phyloP scores from a whole-genome alignment of 768 basidiomycete species.

The Ephemerocybe angulata region DNA sequence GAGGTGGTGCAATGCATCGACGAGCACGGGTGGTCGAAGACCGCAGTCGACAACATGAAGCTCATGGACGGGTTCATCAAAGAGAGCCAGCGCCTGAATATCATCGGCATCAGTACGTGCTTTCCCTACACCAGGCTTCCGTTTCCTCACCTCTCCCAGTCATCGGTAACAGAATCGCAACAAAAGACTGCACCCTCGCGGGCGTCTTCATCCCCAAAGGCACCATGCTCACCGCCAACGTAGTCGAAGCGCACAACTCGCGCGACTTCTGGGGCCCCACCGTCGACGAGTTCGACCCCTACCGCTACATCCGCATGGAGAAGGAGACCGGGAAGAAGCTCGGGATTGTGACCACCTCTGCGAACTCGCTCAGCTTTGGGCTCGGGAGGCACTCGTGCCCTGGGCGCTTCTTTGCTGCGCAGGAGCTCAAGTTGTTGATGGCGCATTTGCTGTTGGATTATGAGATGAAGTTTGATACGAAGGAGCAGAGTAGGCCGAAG shows the following conservation, averaged over 20 bases:
- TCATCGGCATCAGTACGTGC: slow-evolving; percentile 9
- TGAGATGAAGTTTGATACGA: slow-evolving; percentile 12
- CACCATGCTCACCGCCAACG: slow-evolving; percentile 28
- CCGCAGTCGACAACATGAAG: slow-evolving; percentile 9
- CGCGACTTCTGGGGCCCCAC: slow-evolving; percentile 26
- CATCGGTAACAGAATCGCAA: slow-evolving; percentile 27
- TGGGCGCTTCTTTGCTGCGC: slow-evolving; percentile 15
- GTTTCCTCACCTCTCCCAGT: slow-evolving; percentile 6
- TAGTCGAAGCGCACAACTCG: slow-evolving; percentile 28
- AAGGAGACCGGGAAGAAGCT: slow-evolving; percentile 16
- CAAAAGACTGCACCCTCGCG: slow-evolving; percentile 40
- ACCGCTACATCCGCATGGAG: slow-evolving; percentile 33
- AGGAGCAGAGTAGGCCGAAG: neutral
- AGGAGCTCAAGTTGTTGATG: slow-evolving; percentile 14
- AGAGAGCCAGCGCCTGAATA: slow-evolving; percentile 11
- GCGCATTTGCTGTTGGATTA: slow-evolving; percentile 11
- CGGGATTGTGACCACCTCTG: slow-evolving; percentile 24
- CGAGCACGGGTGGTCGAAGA: slow-evolving; percentile 31
- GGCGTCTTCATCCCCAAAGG: slow-evolving; percentile 39
- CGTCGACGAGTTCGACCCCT: slow-evolving; percentile 37
- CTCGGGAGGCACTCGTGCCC: slow-evolving; percentile 34
- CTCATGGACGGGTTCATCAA: slow-evolving; percentile 15
- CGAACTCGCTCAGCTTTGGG: slow-evolving; percentile 33
- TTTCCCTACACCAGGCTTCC: neutral
- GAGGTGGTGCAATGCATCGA: slow-evolving; percentile 39